phyloP scores from a whole-genome alignment of 768 basidiomycete species.

The Phylloporus scabripes region DNA sequence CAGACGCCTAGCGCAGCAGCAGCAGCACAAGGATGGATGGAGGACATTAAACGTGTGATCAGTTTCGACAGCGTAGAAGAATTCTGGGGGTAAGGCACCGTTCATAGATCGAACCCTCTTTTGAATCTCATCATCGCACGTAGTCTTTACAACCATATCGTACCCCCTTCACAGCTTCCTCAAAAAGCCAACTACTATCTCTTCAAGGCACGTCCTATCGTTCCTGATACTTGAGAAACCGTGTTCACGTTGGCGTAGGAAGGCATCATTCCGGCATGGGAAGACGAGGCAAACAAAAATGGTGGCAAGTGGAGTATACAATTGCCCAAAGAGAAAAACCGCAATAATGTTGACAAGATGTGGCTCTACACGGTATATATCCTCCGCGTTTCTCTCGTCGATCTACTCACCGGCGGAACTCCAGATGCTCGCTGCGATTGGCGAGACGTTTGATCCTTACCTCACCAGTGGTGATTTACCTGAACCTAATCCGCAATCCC shows the following conservation, averaged over 20 bases:
- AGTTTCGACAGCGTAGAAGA: slow-evolving; percentile 96
- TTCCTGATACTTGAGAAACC: neutral
- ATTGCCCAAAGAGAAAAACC: slow-evolving; percentile 92
- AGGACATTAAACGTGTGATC: slow-evolving; percentile 95
- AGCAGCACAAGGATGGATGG: slow-evolving; percentile 94
- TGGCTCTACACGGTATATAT: slow-evolving; percentile 90
- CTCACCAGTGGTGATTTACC: slow-evolving; percentile 44
- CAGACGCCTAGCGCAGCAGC: slow-evolving; percentile 65
- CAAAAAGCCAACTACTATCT: slow-evolving; percentile 99
- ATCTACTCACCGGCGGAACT: slow-evolving; percentile 3
- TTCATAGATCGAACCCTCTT: neutral
- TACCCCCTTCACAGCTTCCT: slow-evolving; percentile 88
- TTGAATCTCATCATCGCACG: slow-evolving; percentile 8
- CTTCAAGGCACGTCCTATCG: slow-evolving; percentile 68
- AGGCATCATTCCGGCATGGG: slow-evolving; percentile 96
- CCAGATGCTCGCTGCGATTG: slow-evolving; percentile 99
- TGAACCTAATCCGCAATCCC: slow-evolving; percentile 46
- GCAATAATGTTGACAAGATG: slow-evolving; percentile 80
- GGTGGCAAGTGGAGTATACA: slow-evolving; percentile 99
- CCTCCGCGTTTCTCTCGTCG: neutral
- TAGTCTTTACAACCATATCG: slow-evolving; percentile 94
- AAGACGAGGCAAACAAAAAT: slow-evolving; percentile 92
- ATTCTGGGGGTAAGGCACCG: slow-evolving; percentile 85
- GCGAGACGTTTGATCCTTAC: slow-evolving; percentile 95
- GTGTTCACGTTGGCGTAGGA: slow-evolving; percentile 46